Evolutionary conservation across 495 filamentous ascomycete genomes (phyloP).

Genomic region (Annulohypoxylon maeteangense): DNA sequence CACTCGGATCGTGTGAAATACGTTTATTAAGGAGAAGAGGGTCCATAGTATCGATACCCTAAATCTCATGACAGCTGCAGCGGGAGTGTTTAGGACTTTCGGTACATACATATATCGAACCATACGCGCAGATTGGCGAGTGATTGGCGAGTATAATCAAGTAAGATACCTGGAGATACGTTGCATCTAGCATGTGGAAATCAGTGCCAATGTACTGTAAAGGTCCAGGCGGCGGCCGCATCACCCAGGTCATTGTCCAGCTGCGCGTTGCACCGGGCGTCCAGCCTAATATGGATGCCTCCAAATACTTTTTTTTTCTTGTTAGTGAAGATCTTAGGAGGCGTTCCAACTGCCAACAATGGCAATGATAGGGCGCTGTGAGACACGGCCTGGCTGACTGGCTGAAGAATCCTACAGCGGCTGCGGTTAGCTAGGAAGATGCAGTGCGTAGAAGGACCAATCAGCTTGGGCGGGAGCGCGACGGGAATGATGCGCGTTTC

Average conservation of each 20-base stretch:
- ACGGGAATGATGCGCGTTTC: constrained; percentile 38
- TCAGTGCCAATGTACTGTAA: constrained; percentile 1
- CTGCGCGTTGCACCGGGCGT: constrained; percentile 28
- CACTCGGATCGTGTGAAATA: constrained; percentile 3
- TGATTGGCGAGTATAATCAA: not conserved
- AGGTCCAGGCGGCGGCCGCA: constrained; percentile 41
- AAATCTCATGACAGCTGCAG: constrained; percentile 13
- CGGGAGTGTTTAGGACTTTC: not conserved
- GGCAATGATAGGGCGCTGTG: constrained; percentile 26
- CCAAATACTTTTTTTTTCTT: not conserved
- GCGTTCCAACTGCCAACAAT: constrained; percentile 28
- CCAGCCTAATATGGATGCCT: constrained; percentile 29
- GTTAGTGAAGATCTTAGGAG: constrained; percentile 11
- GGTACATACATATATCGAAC: constrained; percentile 9
- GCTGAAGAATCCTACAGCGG: constrained; percentile 38
- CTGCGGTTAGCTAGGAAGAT: constrained; percentile 18
- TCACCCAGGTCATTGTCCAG: constrained; percentile 9
- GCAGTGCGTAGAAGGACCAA: constrained; percentile 31
- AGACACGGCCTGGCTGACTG: constrained; percentile 17
- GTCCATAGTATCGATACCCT: not conserved
- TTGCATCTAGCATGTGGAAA: constrained; percentile 12
- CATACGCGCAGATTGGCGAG: not conserved
- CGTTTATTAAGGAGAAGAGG: constrained; percentile 3
- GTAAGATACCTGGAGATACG: constrained; percentile 13
- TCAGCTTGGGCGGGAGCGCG: constrained; percentile 8